A percentile compares a stretch with the other conserved stretches of the same genome.
Evolutionary conservation across 179 eudicot species (phyloP).

Genomic region (Vitellaria paradoxa): DNA sequence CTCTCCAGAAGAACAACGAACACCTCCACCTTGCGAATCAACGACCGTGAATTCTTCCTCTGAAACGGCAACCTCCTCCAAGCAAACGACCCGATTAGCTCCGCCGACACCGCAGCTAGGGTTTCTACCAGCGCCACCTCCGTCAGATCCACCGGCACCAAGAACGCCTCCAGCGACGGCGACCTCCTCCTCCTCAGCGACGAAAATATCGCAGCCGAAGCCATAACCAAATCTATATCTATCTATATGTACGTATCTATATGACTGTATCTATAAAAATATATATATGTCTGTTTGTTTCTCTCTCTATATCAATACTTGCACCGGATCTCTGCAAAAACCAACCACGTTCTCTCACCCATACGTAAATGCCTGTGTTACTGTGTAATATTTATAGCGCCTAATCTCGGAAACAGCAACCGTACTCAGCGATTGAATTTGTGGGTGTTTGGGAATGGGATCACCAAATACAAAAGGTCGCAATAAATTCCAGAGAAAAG

Average conservation of each 20-base stretch:
- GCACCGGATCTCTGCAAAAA: neutral
- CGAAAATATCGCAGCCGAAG: conserved; percentile 72
- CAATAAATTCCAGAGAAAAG: neutral
- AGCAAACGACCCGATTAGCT: conserved; percentile 42
- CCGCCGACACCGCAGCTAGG: conserved; percentile 38
- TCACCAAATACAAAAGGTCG: neutral
- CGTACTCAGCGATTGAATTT: neutral
- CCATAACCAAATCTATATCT: conserved; percentile 37
- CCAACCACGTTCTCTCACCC: too few species aligned
- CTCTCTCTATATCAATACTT: neutral
- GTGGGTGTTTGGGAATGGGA: neutral
- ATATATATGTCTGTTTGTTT: neutral
- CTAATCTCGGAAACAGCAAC: too few species aligned
- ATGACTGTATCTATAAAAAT: neutral
- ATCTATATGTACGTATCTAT: neutral
- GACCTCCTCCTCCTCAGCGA: conserved; percentile 62
- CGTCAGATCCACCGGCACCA: conserved; percentile 73
- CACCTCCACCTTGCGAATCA: conserved; percentile 56
- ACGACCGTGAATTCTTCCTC: conserved; percentile 41
- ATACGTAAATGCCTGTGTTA: too few species aligned
- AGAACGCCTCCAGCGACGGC: conserved; percentile 74
- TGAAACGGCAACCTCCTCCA: conserved; percentile 40
- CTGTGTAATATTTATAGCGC: too few species aligned
- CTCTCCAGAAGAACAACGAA: conserved; percentile 49
- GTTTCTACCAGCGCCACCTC: conserved; percentile 49